Percentiles rank a stretch among this genome's conserved stretches.
phyloP scores from a whole-genome alignment of 2,329 filamentous ascomycete genomes.

The Aspergillus uvarum region DNA sequence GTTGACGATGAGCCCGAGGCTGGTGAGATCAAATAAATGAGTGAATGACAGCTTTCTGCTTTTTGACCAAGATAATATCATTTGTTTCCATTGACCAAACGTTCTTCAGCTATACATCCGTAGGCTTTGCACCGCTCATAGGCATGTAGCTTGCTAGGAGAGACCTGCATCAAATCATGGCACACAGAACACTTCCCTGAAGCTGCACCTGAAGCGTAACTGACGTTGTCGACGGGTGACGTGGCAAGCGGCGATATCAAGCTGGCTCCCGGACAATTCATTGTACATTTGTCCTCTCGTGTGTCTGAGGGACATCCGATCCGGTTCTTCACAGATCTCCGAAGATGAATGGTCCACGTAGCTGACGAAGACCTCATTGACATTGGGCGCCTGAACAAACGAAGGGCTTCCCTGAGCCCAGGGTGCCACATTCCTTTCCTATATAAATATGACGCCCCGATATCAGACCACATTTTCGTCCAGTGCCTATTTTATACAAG shows the following conservation, averaged over 20 bases:
- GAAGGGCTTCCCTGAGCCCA: slow-evolving; percentile 1
- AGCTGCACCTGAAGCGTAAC: slow-evolving; percentile 26
- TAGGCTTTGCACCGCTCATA: slow-evolving; percentile 4
- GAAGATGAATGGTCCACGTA: slow-evolving; percentile 33
- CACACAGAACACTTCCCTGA: slow-evolving; percentile 10
- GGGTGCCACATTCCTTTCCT: not conserved
- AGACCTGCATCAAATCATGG: slow-evolving; percentile 4
- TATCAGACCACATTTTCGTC: not conserved
- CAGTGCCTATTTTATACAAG: not conserved
- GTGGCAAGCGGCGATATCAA: slow-evolving; percentile 31
- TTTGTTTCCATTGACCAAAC: slow-evolving; percentile 14
- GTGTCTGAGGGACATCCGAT: slow-evolving; percentile 21
- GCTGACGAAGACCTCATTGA: slow-evolving; percentile 15
- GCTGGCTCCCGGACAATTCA: slow-evolving; percentile 21
- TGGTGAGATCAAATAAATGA: slow-evolving; percentile 44
- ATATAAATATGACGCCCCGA: slow-evolving; percentile 11
- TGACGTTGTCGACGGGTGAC: slow-evolving; percentile 31
- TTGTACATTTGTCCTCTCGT: slow-evolving; percentile 23
- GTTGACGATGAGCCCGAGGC: slow-evolving; percentile 67
- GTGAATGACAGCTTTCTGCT: slow-evolving; percentile 24
- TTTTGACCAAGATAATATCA: slow-evolving; percentile 32
- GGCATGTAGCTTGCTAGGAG: slow-evolving; percentile 13
- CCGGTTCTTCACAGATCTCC: slow-evolving; percentile 13
- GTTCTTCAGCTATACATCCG: slow-evolving; percentile 4
- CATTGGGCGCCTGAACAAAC: slow-evolving; percentile 12